Percentiles rank a stretch among this genome's conserved stretches.
Conservation (phyloP, 2,329 filamentous ascomycete species). For the Trichoderma lentiforme region DNA sequence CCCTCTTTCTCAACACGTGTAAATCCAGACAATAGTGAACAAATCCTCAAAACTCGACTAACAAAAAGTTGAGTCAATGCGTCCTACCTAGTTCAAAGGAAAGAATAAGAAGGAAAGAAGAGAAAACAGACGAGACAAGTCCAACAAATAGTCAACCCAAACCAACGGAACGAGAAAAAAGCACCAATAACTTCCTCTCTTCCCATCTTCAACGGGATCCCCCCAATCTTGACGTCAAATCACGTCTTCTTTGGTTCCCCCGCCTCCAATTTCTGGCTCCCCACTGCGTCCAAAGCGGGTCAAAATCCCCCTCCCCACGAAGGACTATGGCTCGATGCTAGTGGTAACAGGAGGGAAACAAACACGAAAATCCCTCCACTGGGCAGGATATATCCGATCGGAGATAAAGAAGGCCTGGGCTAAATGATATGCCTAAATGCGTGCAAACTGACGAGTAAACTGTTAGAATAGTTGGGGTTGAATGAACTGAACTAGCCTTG, state of each 20-base stretch:
- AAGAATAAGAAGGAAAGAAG: neutral
- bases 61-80: neutral
- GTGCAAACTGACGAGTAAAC: neutral
- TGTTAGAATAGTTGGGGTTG: neutral
- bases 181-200: neutral
- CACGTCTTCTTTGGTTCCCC: neutral
- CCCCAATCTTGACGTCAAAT: conserved; percentile 5
- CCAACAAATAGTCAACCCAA: neutral
- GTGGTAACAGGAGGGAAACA: neutral
- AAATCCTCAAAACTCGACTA: neutral
- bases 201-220: neutral
- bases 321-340: neutral
- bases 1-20: neutral
- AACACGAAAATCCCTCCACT: neutral
- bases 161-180: neutral
- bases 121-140: neutral
- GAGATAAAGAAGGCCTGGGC: neutral
- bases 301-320: neutral
- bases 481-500: neutral
- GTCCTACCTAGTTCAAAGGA: neutral
- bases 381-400: neutral
- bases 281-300: neutral
- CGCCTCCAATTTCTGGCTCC: neutral
- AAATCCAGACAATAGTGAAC: neutral
- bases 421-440: neutral